Base-by-base conservation (phyloP, 2,329 filamentous ascomycete species). In the Beauveria scarabaeidicola region DNA sequence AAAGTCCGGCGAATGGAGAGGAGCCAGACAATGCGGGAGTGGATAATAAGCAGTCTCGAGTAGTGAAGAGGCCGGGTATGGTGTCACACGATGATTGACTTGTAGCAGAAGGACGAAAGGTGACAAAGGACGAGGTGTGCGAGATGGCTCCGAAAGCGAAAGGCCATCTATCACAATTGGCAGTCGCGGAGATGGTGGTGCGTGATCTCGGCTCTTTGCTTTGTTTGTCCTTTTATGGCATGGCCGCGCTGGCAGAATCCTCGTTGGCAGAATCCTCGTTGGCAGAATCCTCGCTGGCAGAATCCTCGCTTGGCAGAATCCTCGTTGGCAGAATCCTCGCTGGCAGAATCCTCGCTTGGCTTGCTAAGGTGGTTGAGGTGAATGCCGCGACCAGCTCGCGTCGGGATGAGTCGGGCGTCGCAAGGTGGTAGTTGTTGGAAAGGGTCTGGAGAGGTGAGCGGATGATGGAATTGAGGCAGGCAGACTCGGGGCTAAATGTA, bases 181-280 rank as follows among this genome's bases (percentile, higher is more conserved):
- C 8, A 29, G 32, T 29, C 11, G 23, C 36, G 17, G 19, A 29
- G 25, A 15, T 32, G 40, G 29, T 47, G 41, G 51, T 27, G 40
- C 29, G 41, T 41, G 43, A 50, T 59, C 41, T 53, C 50, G 29
- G 17, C 50, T 43, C 32, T 43, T 47, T 44, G 32, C 32, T 13
- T 36, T 36, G 51, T 13, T 36, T 36, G 51, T 48, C 57, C 32
- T n/a, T 43, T 46, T 50, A 58, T 51, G 36, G 55, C 46, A 58
- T 58, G 32, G 32, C 46, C 25, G 43, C 32, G 44, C 23, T 3
- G 21, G 55, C 46, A 58, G 46, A 47, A 25, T 51, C 25, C 55
- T 51, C 29, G 15, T 32, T 27, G 23, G 32, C 32, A n/a, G n/a
- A n/a, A n/a, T n/a, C n/a, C n/a, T n/a, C n/a, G n/a, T n/a, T n/a